phyloP scores from a whole-genome alignment of 768 basidiomycete genomes.

The Leucosporidium scottii region DNA sequence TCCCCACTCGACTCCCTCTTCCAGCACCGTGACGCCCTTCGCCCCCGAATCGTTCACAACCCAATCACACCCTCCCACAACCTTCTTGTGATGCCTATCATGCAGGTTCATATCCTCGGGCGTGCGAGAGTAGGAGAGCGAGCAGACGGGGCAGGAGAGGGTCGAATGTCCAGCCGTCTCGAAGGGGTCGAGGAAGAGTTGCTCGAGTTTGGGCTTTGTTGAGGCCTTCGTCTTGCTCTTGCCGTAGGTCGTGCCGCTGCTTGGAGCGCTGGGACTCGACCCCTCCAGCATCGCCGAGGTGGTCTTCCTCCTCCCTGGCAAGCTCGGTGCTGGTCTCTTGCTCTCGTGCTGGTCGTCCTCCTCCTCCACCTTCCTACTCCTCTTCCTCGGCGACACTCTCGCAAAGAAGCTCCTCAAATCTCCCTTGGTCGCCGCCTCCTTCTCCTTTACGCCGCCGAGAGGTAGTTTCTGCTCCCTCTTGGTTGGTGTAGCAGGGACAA shows the following conservation, averaged over 20 bases:
- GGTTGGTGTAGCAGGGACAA: background rate
- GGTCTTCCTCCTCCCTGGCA: background rate
- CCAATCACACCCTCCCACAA: conserved; percentile 27
- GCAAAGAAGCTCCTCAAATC: conserved; percentile 17
- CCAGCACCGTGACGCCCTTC: conserved; percentile 16
- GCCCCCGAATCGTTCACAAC: background rate
- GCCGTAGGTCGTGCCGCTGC: background rate
- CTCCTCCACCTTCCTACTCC: background rate
- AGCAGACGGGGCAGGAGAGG: conserved; percentile 20
- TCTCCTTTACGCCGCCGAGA: background rate
- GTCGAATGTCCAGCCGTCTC: conserved; percentile 10
- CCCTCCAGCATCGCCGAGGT: background rate
- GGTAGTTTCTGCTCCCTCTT: background rate
- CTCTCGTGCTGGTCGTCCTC: background rate
- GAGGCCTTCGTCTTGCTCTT: background rate
- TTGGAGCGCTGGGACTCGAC: background rate
- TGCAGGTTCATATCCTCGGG: conserved; percentile 30
- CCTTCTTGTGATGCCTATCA: conserved; percentile 25
- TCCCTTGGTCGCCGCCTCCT: conserved; percentile 1
- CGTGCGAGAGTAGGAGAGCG: conserved; percentile 20
- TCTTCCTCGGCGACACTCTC: conserved; percentile 10
- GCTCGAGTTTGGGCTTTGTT: conserved; percentile 13
- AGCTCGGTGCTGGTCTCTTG: background rate
- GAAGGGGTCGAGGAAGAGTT: conserved; percentile 33
- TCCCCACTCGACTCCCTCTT: conserved; percentile 20